Base-by-base conservation (phyloP, 306 rosid genomes). In the Dalbergia cultrata region DNA sequence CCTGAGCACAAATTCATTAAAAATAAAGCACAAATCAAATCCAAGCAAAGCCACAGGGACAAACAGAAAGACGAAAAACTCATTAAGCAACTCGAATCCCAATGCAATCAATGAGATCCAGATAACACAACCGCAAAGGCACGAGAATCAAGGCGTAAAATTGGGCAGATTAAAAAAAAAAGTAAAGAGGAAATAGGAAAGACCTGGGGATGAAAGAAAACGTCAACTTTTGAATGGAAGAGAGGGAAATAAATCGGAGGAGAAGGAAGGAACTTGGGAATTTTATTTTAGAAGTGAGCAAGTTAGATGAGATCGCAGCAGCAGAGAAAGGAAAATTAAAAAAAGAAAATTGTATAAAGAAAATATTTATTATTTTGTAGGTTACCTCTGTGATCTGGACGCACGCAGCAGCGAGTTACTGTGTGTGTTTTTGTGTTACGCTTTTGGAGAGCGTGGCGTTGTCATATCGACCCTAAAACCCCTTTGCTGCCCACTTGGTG, bases 61-160 rank as follows among this genome's bases (percentile, higher is more conserved):
- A 11, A 19, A 21, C 16, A 34, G 16, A 43, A 31, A 50, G 21
- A 56, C 6, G 26, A 67, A 74, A 26, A 67, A 74, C 56, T 14
- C 3, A 57, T 57, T 1, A 21, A 66, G 2, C 13, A 17, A 61
- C 52, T 14, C 22, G 18, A 61, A 75, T 8, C 68, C 4, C 3
- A 57, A 5, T 8, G 9, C 53, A 77, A 78, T 21, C 11, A 68
- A 52, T n/a, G 79, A 74, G 81, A 85, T 81, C 81, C 72, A 78
- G 54, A 64, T 52, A 17, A 44, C 8, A 19, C 12, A 26, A 67
- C 56, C 9, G 60, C 52, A 67, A 7, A 50, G 37, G 33, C 69
- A 76, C 52, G 62, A 62, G 57, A 50, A 50, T 50, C 19, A 50
- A 50, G 57, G 57, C 19, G 57, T 16, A 50, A 50, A 84, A 78